Conservation (phyloP, 108 stramenopile species). For the Pseudonitzschia pungens region DNA sequence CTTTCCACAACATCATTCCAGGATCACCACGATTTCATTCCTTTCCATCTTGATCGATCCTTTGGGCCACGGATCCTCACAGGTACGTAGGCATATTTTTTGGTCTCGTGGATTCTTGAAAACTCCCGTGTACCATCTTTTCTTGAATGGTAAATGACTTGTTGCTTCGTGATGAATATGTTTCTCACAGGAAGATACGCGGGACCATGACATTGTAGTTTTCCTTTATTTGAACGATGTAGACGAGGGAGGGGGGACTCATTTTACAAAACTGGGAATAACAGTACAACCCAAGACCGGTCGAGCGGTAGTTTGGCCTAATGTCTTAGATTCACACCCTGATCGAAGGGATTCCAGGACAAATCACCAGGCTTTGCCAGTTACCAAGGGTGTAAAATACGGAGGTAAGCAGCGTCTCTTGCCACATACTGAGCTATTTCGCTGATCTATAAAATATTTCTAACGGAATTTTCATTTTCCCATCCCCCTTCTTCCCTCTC, state of each 20-base stretch:
- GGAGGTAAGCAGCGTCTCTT: slow-evolving; percentile 53
- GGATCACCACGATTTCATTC: slow-evolving; percentile 45
- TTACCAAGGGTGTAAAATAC: slow-evolving; percentile 76
- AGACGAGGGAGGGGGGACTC: slow-evolving; percentile 85
- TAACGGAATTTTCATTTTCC: neutral
- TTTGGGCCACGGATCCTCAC: slow-evolving; percentile 75
- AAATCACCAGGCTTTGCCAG: slow-evolving; percentile 79
- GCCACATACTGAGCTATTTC: neutral
- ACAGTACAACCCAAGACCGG: slow-evolving; percentile 76
- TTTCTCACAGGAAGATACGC: neutral
- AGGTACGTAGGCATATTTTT: slow-evolving; percentile 65
- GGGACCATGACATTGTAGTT: neutral
- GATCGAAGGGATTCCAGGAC: slow-evolving; percentile 65
- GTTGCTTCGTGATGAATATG: neutral
- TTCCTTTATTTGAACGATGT: slow-evolving; percentile 90
- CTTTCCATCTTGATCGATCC: slow-evolving; percentile 22
- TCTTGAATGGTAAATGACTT: slow-evolving; percentile 69
- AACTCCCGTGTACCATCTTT: no score
- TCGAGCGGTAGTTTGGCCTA: slow-evolving; percentile 81
- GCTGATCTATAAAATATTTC: neutral
- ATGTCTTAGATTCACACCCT: slow-evolving; percentile 55
- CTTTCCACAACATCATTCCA: neutral
- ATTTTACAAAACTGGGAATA: slow-evolving; percentile 54
- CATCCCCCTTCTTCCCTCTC: neutral
- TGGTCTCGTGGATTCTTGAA: no score